Conservation (phyloP, 371 early-diverging fungal genomes). For the Mortierella sp. region DNA sequence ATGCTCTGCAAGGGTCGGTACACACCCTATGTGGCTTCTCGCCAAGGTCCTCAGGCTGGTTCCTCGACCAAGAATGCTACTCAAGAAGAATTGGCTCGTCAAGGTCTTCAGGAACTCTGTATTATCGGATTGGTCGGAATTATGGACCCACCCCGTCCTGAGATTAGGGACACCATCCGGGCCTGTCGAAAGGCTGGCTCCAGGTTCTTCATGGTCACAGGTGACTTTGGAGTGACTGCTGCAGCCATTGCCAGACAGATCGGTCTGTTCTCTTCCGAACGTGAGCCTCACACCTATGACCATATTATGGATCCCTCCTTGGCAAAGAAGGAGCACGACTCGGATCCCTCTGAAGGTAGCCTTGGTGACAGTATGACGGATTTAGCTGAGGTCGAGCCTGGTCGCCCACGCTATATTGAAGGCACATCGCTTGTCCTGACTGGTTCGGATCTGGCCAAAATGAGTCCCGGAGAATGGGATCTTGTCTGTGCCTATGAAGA, state of each 20-base stretch:
- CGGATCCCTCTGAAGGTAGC: too few species aligned
- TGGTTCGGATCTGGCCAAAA: constrained; percentile 62
- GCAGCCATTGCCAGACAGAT: constrained; percentile 76
- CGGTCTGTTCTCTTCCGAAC: constrained; percentile 63
- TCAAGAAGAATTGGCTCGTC: constrained; percentile 40
- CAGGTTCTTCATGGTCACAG: constrained; percentile 84
- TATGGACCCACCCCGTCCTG: constrained; percentile 78
- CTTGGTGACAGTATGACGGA: too few species aligned
- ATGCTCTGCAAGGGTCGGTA: constrained; percentile 62
- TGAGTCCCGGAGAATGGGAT: constrained; percentile 69
- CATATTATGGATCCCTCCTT: constrained; percentile 36
- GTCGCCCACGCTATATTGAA: constrained; percentile 44
- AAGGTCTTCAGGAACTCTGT: constrained; percentile 54
- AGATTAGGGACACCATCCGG: constrained; percentile 66
- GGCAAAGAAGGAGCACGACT: not conserved
- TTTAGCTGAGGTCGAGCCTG: not conserved
- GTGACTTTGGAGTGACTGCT: constrained; percentile 78
- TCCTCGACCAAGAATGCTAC: constrained; percentile 5
- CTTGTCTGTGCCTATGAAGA: constrained; percentile 71
- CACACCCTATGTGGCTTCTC: constrained; percentile 32
- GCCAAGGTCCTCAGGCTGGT: not conserved
- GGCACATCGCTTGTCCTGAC: constrained; percentile 60
- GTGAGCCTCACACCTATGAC: constrained; percentile 55
- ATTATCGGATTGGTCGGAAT: constrained; percentile 75
- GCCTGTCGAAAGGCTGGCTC: constrained; percentile 73